Conservation (phyloP, 108 stramenopile genomes). For the Nitzschia palea region DNA sequence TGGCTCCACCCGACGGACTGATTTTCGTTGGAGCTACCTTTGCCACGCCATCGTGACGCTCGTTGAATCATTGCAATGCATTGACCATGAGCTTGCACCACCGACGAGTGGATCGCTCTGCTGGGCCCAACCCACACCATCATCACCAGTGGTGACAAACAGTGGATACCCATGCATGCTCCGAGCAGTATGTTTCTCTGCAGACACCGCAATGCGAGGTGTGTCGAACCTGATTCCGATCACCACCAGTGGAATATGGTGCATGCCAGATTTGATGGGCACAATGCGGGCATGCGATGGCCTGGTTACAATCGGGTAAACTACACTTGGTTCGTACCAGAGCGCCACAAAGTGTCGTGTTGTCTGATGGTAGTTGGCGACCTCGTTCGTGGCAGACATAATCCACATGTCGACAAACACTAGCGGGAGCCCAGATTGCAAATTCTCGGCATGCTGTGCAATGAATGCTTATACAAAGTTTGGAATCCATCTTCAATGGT, state of each 20-base stretch:
- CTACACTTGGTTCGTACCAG: slow-evolving; percentile 5
- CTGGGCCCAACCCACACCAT: too few species aligned
- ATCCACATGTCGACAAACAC: not conserved
- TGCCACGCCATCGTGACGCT: too few species aligned
- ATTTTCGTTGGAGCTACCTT: slow-evolving; percentile 62
- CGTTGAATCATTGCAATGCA: too few species aligned
- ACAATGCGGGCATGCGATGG: slow-evolving; percentile 8
- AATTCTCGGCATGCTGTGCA: slow-evolving; percentile 5
- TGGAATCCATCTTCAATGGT: not conserved
- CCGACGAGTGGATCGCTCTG: too few species aligned
- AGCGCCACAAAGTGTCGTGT: not conserved
- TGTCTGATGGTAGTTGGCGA: not conserved
- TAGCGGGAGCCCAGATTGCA: slow-evolving; percentile 8
- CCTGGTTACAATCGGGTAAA: not conserved
- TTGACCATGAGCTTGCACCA: too few species aligned
- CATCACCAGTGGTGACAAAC: slow-evolving; percentile 1
- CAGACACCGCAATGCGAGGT: slow-evolving; percentile 3
- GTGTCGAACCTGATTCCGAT: not conserved
- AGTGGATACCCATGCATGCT: slow-evolving; percentile 4
- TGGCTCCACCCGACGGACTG: slow-evolving; percentile 69
- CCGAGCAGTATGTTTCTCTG: not conserved
- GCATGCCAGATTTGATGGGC: not conserved
- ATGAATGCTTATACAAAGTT: slow-evolving; percentile 7
- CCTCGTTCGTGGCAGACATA: not conserved
- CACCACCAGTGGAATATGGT: not conserved